Evolutionary conservation across 1,284 basidiomycete species (phyloP).

Genomic region (Cryptococcus sp.): DNA sequence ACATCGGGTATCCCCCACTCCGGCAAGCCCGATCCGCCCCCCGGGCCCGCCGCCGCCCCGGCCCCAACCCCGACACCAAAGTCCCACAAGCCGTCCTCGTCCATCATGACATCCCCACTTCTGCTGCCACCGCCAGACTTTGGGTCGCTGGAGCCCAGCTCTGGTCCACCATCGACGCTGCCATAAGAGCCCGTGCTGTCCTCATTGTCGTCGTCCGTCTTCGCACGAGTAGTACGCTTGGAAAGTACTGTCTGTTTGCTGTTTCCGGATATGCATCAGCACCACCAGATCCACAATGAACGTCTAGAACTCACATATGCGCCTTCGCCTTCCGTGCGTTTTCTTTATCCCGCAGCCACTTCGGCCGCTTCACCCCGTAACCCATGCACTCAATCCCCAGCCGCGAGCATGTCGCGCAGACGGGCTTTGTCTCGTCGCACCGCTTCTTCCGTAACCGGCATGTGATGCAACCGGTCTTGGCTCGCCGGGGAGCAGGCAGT

Average conservation of each 20-base stretch:
- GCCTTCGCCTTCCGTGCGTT: slow-evolving; percentile 14
- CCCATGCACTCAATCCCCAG: slow-evolving; percentile 22
- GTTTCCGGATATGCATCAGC: neutral
- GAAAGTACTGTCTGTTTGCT: slow-evolving; percentile 12
- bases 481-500: slow-evolving; percentile 1
- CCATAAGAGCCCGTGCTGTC: slow-evolving; percentile 1
- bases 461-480: slow-evolving; percentile 21
- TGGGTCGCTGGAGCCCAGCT: slow-evolving; percentile 2
- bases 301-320: slow-evolving; percentile 10
- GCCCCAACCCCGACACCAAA: neutral
- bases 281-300: neutral
- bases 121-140: neutral
- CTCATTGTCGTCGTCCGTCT: neutral
- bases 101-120: neutral
- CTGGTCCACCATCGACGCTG: neutral
- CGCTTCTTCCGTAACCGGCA: slow-evolving; percentile 22
- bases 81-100: neutral
- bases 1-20: too few relatives aligned
- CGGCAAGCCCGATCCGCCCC: too few relatives aligned
- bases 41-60: neutral
- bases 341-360: slow-evolving; percentile 18
- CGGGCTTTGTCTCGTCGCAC: slow-evolving; percentile 19
- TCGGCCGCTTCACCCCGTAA: slow-evolving; percentile 20
- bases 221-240: neutral
- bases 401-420: slow-evolving; percentile 16